Evolutionary conservation across 2,329 filamentous ascomycete species (phyloP).

Genomic region (Chaetomium sp.): DNA sequence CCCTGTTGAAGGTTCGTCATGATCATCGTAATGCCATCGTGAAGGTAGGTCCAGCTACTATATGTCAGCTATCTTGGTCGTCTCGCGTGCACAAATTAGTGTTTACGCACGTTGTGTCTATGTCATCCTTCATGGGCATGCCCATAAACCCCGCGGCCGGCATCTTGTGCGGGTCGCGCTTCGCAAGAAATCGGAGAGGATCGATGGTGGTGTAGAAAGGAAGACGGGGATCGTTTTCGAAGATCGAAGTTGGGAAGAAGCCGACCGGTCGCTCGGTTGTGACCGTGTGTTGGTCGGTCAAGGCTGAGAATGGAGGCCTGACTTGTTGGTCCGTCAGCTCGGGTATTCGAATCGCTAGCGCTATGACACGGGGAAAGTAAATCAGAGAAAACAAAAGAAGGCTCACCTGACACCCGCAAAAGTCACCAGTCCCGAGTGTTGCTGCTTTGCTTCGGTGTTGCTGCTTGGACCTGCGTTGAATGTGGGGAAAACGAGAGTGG

Average conservation of each 20-base stretch:
- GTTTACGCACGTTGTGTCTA: slow-evolving; percentile 30
- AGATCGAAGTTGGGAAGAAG: too few relatives aligned
- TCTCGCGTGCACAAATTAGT: background rate
- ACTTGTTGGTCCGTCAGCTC: background rate
- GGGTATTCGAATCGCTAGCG: background rate
- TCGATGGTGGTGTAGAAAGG: background rate
- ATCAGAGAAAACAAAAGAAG: too few relatives aligned
- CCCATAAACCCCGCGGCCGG: slow-evolving; percentile 7
- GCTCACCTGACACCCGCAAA: too few relatives aligned
- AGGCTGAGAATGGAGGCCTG: background rate
- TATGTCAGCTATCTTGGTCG: slow-evolving; percentile 10
- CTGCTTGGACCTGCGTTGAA: background rate
- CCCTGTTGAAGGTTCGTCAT: slow-evolving; percentile 90
- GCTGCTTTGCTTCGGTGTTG: too few relatives aligned
- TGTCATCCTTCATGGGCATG: slow-evolving; percentile 50
- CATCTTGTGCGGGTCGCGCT: slow-evolving; percentile 5
- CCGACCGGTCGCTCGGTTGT: background rate
- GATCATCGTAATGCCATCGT: slow-evolving; percentile 81
- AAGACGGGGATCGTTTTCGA: too few relatives aligned
- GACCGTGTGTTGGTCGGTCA: background rate
- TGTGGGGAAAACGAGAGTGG: slow-evolving; percentile 5
- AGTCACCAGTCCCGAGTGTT: too few relatives aligned
- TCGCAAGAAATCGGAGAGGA: background rate
- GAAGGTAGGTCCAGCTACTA: slow-evolving; percentile 78
- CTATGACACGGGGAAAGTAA: too few relatives aligned